These are phyloP conservation scores for Lecanicillium sp. DNA, from an alignment of 2,329 filamentous ascomycete species.

Conservation along the genomic window DNA sequence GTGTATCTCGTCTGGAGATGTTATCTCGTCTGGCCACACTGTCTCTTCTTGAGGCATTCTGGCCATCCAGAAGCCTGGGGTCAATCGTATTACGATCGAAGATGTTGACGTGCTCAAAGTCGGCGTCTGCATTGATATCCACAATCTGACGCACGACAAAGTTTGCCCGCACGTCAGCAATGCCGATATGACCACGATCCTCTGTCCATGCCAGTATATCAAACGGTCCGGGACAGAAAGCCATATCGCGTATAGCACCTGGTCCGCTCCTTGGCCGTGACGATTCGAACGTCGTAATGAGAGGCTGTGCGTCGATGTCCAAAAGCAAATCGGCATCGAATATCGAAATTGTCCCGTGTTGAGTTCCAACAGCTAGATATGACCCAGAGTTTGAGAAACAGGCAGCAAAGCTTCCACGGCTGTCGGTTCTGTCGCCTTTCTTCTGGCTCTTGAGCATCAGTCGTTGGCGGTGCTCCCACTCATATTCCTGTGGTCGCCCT, in stretches of 20 bases:
- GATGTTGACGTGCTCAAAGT: constrained; percentile 50
- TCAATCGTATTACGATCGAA: constrained; percentile 51
- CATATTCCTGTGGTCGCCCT: constrained; percentile 28
- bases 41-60: constrained; percentile 34
- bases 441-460: constrained; percentile 54
- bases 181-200: constrained; percentile 68
- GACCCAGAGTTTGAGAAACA: constrained; percentile 68
- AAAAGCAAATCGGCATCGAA: constrained; percentile 54
- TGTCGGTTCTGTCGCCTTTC: constrained; percentile 47
- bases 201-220: constrained; percentile 94
- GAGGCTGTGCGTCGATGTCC: constrained; percentile 45
- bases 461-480: constrained; percentile 47
- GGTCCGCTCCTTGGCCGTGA: constrained; percentile 63
- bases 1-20: too few species aligned
- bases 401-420: constrained; percentile 67
- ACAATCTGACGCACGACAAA: constrained; percentile 65
- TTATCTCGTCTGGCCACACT: constrained; percentile 1
- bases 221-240: constrained; percentile 83
- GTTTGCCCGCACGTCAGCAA: constrained; percentile 65
- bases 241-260: constrained; percentile 84
- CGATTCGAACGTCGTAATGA: constrained; percentile 71
- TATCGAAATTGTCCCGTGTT: constrained; percentile 73
- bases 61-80: constrained; percentile 43
- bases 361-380: constrained; percentile 70
- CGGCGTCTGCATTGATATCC: constrained; percentile 52